Percentiles rank a stretch among this genome's conserved stretches.
Evolutionary conservation across 2,329 filamentous ascomycete species (phyloP).

Genomic region (Pseudogymnoascus pannorum): DNA sequence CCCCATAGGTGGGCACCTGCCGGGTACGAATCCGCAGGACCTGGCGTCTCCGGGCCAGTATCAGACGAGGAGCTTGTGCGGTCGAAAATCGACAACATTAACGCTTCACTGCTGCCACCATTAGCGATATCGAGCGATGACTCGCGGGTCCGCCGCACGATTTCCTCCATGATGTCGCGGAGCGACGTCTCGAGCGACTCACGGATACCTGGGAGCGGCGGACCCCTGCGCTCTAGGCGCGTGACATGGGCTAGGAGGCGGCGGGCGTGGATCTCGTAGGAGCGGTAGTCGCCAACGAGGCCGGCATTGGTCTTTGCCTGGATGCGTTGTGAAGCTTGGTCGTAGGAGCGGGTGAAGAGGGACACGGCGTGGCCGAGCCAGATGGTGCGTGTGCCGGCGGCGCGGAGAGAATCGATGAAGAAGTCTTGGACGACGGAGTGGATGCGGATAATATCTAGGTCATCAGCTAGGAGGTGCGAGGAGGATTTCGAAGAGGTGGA

Average conservation of each 20-base stretch:
- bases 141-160: conserved; percentile 37
- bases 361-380: conserved; percentile 43
- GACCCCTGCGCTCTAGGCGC: conserved; percentile 31
- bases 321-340: conserved; percentile 39
- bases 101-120: conserved; percentile 27
- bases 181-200: conserved; percentile 32
- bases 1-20: conserved; percentile 25
- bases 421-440: conserved; percentile 48
- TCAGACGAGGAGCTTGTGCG: conserved; percentile 42
- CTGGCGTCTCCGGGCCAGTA: conserved; percentile 36
- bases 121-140: conserved; percentile 34
- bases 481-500: conserved; percentile 27
- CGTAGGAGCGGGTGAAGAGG: conserved; percentile 44
- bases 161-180: conserved; percentile 33
- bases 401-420: conserved; percentile 40
- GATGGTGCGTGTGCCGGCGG: conserved; percentile 34
- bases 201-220: conserved; percentile 28
- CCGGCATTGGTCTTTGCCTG: conserved; percentile 35
- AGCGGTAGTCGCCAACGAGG: conserved; percentile 45
- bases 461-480: conserved; percentile 36
- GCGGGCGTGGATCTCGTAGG: conserved; percentile 45
- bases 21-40: conserved; percentile 20
- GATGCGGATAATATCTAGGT: conserved; percentile 42
- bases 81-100: conserved; percentile 43
- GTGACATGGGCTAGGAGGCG: conserved; percentile 38